Conservation (phyloP, 306 rosid genomes). For the Mucuna pruriens region DNA sequence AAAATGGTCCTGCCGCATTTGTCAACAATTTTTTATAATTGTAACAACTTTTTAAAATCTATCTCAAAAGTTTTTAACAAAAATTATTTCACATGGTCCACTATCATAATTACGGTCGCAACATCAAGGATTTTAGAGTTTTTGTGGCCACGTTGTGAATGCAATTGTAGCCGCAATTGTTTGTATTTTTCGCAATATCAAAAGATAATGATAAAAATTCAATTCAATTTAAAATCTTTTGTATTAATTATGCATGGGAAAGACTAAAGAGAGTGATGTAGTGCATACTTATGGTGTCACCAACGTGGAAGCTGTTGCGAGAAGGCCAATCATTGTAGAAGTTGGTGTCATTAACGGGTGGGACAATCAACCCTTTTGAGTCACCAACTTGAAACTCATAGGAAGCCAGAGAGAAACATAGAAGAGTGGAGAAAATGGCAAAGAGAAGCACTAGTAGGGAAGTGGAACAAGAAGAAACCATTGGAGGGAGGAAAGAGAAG, state of each 20-base stretch:
- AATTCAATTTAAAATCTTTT: not conserved
- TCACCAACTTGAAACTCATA: conserved; percentile 83
- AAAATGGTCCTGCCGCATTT: no score
- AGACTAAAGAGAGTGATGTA: not conserved
- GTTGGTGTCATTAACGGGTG: conserved; percentile 65
- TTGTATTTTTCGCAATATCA: not conserved
- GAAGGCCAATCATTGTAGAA: conserved; percentile 88
- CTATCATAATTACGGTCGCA: not conserved
- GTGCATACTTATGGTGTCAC: conserved; percentile 68
- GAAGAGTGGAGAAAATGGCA: conserved; percentile 24
- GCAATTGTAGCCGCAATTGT: not conserved
- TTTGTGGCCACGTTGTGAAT: not conserved
- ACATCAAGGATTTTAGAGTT: not conserved
- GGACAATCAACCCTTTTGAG: conserved; percentile 73
- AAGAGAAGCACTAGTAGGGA: conserved; percentile 39
- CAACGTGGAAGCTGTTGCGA: conserved; percentile 67
- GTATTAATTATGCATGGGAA: not conserved
- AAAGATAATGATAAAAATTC: not conserved
- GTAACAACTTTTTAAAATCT: not conserved
- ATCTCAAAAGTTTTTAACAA: no score
- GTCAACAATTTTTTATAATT: not conserved
- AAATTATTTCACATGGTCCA: not conserved
- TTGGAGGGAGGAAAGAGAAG: not conserved
- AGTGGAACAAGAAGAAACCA: conserved; percentile 36
- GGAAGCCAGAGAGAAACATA: conserved; percentile 41